Evolutionary conservation across 2,329 filamentous ascomycete genomes (phyloP).

Genomic region (Gnomoniopsis sp.): DNA sequence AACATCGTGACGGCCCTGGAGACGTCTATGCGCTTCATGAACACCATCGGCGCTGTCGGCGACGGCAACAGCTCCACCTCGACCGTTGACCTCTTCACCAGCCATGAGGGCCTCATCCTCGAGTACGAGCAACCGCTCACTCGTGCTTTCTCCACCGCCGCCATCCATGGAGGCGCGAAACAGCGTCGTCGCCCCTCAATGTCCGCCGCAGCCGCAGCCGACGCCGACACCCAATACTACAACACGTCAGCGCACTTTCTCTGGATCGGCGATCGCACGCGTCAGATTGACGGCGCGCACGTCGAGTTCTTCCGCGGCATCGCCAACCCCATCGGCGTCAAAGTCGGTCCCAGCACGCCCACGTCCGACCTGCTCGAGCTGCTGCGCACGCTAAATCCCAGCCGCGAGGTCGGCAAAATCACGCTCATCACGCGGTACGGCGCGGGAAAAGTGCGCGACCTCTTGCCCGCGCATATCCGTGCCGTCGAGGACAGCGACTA

Average conservation of each 20-base stretch:
- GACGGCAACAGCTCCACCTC: slow-evolving; percentile 67
- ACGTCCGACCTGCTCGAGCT: slow-evolving; percentile 72
- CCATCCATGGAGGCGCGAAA: slow-evolving; percentile 20
- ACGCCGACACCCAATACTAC: slow-evolving; percentile 67
- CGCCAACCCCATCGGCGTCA: slow-evolving; percentile 93
- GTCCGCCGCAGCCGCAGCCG: slow-evolving; percentile 20
- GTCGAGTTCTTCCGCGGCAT: slow-evolving; percentile 97
- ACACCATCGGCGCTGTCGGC: slow-evolving; percentile 85
- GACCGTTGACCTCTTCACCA: slow-evolving; percentile 92
- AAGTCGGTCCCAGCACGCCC: slow-evolving; percentile 85
- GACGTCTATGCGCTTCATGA: slow-evolving; percentile 91
- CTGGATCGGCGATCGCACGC: slow-evolving; percentile 96
- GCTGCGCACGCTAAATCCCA: slow-evolving; percentile 82
- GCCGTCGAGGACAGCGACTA: slow-evolving; percentile 79
- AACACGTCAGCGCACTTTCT: slow-evolving; percentile 95
- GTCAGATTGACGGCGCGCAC: slow-evolving; percentile 88
- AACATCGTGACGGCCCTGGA: slow-evolving; percentile 81
- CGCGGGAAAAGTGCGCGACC: slow-evolving; percentile 66
- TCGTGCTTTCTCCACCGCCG: slow-evolving; percentile 57
- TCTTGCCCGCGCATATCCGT: slow-evolving; percentile 82
- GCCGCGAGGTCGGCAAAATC: slow-evolving; percentile 81
- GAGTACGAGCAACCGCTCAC: slow-evolving; percentile 93
- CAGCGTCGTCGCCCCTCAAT: slow-evolving; percentile 20
- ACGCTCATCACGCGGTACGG: slow-evolving; percentile 97
- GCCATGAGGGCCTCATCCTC: slow-evolving; percentile 88